Conservation (phyloP, 352 stramenopile species). For the Phytophthora pistaciae region DNA sequence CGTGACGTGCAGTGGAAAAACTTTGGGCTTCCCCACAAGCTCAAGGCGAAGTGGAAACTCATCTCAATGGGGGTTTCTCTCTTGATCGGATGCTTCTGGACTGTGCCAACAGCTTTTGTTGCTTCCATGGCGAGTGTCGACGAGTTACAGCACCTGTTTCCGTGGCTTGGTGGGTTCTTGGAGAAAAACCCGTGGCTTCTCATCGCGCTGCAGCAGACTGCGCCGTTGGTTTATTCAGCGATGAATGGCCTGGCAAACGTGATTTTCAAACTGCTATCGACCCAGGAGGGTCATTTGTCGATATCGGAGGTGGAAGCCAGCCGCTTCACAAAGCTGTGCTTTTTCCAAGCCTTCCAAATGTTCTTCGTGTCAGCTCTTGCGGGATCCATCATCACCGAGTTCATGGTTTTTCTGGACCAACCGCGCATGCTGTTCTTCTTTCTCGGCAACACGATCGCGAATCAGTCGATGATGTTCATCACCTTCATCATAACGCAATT, state of each 20-base stretch:
- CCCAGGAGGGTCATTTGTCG: conserved; percentile 72
- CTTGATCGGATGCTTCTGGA: conserved; percentile 83
- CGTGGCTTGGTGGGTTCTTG: conserved; percentile 51
- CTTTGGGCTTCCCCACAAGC: conserved; percentile 68
- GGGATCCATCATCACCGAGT: conserved; percentile 67
- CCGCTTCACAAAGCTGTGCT: conserved; percentile 80
- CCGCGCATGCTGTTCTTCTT: conserved; percentile 74
- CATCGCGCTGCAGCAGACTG: conserved; percentile 65
- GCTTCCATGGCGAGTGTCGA: conserved; percentile 79
- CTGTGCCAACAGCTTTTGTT: conserved; percentile 79
- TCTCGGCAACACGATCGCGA: conserved; percentile 72
- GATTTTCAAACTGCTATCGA: conserved; percentile 75
- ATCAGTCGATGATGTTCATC: conserved; percentile 86
- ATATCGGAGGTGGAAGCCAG: conserved; percentile 72
- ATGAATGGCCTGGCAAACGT: conserved; percentile 79
- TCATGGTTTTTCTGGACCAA: conserved; percentile 71
- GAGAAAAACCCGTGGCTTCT: conserved; percentile 61
- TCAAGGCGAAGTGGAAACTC: conserved; percentile 72
- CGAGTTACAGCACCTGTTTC: conserved; percentile 62
- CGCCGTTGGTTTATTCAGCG: conserved; percentile 66
- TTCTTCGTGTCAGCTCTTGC: conserved; percentile 84
- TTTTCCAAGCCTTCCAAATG: conserved; percentile 85
- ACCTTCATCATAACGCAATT: conserved; percentile 81
- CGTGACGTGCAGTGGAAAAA: conserved; percentile 84
- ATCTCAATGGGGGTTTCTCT: conserved; percentile 61